Evolutionary conservation across 495 filamentous ascomycete genomes (phyloP), one percentile per base, ranked within the genome.

Genomic region (Tuber magnatum): DNA sequence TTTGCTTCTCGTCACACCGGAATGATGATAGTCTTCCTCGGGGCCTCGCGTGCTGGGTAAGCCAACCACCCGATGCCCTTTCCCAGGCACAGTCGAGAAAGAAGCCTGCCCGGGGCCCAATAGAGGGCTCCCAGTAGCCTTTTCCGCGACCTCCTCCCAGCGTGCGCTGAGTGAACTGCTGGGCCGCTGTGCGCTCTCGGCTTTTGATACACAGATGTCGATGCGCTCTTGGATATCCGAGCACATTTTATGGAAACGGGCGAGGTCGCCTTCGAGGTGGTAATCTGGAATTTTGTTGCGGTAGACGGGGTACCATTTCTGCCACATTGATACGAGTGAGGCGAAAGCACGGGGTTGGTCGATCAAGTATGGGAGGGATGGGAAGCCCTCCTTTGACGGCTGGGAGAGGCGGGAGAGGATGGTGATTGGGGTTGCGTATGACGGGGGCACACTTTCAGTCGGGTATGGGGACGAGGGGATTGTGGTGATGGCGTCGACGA

Each of bases 331-430:
- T 70, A 97, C 91, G 28, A 99, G 84, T n/a, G 90, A 90, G 16
- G 95, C 94, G 81, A 92, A 97, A 82, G 91, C 93, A 71, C 93
- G 89, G 7, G 93, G 89, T 74, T 94, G 91, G 78, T 99, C 95
- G 80, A 99, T 92, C 20, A 99, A 88, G 82, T 97, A 97, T 1
- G 95, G 95, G 40, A 99, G 88, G 44, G 92, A 94, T 12, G 94
- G 96, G 78, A 97, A 98, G 0, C 95, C 95, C 85, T 99, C 96
- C 69, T 92, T 88, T 35, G 92, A 93, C 14, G 92, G 90, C 16
- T 88, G 89, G 2, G 94, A 92, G 65, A 98, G 84, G 3, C 96
- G 90, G 42, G 91, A 90, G 38, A 97, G 88, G 77, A 99, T 98
- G 24, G 94, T 93, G 68, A 96, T 89, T 14, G 95, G 95, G 1